phyloP scores from a whole-genome alignment of 257 asterid genomes.

The Jasminum sambac region DNA sequence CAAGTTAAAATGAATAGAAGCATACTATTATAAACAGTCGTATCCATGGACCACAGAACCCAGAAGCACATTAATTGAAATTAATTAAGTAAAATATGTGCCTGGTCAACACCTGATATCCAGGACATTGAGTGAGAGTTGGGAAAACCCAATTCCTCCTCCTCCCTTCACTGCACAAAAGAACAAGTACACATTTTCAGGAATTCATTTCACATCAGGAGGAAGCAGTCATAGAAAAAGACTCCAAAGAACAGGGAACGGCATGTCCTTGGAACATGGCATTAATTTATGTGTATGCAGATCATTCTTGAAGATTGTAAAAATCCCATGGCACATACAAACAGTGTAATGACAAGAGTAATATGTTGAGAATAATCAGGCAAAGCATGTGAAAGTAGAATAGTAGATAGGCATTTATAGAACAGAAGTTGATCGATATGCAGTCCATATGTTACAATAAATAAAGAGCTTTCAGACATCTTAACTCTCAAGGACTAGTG shows the following conservation, averaged over 20 bases:
- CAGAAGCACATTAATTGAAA: conserved; percentile 5
- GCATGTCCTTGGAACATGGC: background rate
- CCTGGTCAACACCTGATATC: conserved; percentile 45
- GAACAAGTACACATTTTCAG: conserved; percentile 2
- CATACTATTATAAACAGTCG: background rate
- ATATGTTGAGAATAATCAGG: background rate
- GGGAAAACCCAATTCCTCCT: conserved; percentile 96
- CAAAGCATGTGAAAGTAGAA: background rate
- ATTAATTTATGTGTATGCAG: background rate
- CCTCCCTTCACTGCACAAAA: conserved; percentile 83
- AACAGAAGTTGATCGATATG: background rate
- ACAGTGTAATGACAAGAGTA: background rate
- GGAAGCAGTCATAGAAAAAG: background rate
- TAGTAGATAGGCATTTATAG: background rate
- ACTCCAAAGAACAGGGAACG: background rate
- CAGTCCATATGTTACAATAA: background rate
- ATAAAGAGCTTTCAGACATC: no score
- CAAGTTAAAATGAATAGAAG: no score
- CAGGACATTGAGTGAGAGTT: conserved; percentile 48
- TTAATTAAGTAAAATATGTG: conserved; percentile 1
- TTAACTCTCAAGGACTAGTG: no score
- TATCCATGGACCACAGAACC: conserved; percentile 8
- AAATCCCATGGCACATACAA: background rate
- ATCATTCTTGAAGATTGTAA: background rate
- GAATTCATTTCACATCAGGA: background rate